These are phyloP conservation scores for Cochlearia excelsa DNA, from an alignment of 345 rosid species.

Conservation along the genomic window DNA sequence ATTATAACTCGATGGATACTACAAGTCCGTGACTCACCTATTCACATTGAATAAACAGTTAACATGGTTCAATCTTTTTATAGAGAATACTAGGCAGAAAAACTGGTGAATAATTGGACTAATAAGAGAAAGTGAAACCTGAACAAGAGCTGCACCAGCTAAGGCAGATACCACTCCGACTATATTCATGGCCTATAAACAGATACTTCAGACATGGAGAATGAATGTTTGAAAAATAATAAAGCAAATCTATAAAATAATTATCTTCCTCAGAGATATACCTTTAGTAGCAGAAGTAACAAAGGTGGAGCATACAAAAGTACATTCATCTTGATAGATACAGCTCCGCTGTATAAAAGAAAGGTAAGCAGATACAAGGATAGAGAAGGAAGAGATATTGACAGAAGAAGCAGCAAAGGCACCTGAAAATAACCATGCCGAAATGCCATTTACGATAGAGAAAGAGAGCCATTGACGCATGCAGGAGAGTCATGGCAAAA, in stretches of 20 bases:
- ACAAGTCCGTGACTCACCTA: conserved; percentile 56
- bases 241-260: conserved; percentile 15
- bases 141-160: conserved; percentile 84
- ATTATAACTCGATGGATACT: conserved; percentile 35
- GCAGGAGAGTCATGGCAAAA: conserved; percentile 84
- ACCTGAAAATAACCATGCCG: conserved; percentile 87
- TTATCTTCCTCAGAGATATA: conserved; percentile 26
- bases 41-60: conserved; percentile 30
- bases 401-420: conserved; percentile 13
- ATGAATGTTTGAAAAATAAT: conserved; percentile 18
- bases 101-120: conserved; percentile 5
- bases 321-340: conserved; percentile 92
- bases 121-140: conserved; percentile 48
- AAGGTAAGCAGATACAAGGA: conserved; percentile 21
- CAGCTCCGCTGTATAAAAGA: conserved; percentile 57
- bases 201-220: conserved; percentile 30
- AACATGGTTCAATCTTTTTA: conserved; percentile 25
- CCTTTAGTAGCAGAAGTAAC: conserved; percentile 76
- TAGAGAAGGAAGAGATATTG: background rate
- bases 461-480: conserved; percentile 64
- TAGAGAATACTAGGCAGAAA: background rate
- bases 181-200: conserved; percentile 67
- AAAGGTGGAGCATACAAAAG: conserved; percentile 88
- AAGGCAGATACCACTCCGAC: conserved; percentile 69
- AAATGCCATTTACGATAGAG: conserved; percentile 70